Evolutionary conservation across 169 alveolate species (phyloP).

Genomic region (Plasmodium inui): DNA sequence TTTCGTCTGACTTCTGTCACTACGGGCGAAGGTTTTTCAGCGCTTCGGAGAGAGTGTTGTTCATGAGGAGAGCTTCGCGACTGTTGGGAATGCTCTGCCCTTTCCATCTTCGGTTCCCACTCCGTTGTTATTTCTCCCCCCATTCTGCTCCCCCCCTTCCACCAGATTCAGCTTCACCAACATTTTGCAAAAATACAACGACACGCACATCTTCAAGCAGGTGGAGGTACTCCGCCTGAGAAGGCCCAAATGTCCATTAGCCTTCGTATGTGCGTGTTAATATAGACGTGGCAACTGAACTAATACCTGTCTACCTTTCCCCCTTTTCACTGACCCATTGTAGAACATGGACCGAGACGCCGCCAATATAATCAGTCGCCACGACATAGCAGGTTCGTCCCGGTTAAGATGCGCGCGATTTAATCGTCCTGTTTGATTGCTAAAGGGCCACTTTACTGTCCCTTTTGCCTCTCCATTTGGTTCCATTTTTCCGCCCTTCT

Average conservation of each 20-base stretch:
- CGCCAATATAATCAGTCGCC: conserved; percentile 23
- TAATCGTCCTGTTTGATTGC: background rate
- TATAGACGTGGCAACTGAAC: background rate
- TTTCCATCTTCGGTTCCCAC: background rate
- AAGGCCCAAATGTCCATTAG: background rate
- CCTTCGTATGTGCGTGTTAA: background rate
- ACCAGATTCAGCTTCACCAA: conserved; percentile 61
- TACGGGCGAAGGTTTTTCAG: conserved; percentile 90
- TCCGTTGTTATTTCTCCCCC: background rate
- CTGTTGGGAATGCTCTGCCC: background rate
- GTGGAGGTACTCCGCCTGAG: conserved; percentile 30
- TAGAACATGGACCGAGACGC: conserved; percentile 71
- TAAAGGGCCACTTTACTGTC: background rate
- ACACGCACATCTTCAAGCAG: conserved; percentile 32
- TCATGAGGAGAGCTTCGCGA: background rate
- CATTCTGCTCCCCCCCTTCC: background rate
- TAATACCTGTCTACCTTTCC: background rate
- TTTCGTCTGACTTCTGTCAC: conserved; percentile 95
- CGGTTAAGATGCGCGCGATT: background rate
- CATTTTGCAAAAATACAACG: conserved; percentile 43
- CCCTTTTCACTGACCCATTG: background rate
- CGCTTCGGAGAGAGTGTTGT: background rate
- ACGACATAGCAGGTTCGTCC: conserved; percentile 22
- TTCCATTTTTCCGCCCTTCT: background rate
- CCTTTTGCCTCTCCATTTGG: background rate